phyloP scores from a whole-genome alignment of 345 rosid species.

The Erodium maritimum region DNA sequence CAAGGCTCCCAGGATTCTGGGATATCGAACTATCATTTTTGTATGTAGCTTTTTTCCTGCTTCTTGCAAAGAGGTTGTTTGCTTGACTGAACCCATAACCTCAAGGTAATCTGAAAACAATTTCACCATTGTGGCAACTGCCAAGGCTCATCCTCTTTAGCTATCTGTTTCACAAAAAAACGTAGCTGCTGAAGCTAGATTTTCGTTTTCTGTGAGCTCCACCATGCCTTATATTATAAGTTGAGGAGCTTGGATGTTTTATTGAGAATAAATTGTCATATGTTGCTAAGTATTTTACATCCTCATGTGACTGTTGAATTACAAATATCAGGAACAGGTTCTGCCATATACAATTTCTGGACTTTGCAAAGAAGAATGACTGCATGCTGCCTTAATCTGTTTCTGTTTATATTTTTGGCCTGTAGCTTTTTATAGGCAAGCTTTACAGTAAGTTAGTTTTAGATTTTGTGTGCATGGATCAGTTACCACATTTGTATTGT shows the following conservation, averaged over 20 bases:
- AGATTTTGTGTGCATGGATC: not conserved
- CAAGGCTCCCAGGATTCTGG: too few species aligned
- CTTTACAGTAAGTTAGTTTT: not conserved
- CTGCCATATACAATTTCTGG: not conserved
- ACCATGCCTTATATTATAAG: not conserved
- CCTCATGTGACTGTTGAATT: not conserved
- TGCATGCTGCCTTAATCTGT: not conserved
- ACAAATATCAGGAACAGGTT: not conserved
- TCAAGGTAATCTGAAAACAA: too few species aligned
- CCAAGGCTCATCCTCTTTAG: too few species aligned
- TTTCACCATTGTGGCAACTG: too few species aligned
- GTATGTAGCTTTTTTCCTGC: too few species aligned
- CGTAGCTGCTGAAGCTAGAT: not conserved
- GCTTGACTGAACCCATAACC: too few species aligned
- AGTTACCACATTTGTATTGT: not conserved
- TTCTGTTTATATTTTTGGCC: too few species aligned
- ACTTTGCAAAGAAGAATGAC: not conserved
- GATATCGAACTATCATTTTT: too few species aligned
- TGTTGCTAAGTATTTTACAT: not conserved
- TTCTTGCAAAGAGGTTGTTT: too few species aligned
- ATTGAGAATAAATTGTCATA: not conserved
- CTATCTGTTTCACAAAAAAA: too few species aligned
- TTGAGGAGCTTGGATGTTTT: not conserved
- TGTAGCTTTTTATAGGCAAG: not conserved
- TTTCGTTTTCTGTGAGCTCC: not conserved